These are phyloP conservation scores for Lecanosticta acicola DNA, from an alignment of 2,329 filamentous ascomycete species.

Conservation along the genomic window DNA sequence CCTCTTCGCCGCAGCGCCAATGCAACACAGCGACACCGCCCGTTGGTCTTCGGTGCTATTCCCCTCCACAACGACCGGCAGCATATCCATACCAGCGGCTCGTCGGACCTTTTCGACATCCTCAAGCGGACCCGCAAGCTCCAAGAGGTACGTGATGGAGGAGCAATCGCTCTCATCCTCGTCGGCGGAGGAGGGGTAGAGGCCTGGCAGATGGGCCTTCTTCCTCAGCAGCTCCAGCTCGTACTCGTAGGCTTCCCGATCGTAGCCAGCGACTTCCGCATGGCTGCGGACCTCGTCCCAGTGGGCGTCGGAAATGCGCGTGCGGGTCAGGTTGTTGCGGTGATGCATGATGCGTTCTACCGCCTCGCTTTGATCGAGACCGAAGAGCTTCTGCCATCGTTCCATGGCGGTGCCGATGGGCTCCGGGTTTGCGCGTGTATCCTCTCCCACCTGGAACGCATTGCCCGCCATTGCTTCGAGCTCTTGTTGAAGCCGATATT, in stretches of 20 bases:
- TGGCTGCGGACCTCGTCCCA: slow-evolving; percentile 31
- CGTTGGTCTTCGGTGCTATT: slow-evolving; percentile 24
- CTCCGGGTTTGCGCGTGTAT: slow-evolving; percentile 11
- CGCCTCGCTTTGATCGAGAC: slow-evolving; percentile 30
- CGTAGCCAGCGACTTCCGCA: slow-evolving; percentile 33
- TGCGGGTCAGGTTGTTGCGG: slow-evolving; percentile 31
- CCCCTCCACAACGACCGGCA: slow-evolving; percentile 24
- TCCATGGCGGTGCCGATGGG: slow-evolving; percentile 24
- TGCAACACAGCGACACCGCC: slow-evolving; percentile 26
- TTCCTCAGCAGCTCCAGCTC: slow-evolving; percentile 28
- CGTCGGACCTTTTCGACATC: slow-evolving; percentile 25
- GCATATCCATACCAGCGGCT: slow-evolving; percentile 22
- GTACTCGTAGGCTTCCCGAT: slow-evolving; percentile 39
- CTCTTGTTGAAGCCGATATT: slow-evolving; percentile 21
- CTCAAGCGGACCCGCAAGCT: slow-evolving; percentile 28
- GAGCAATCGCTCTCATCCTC: slow-evolving; percentile 11
- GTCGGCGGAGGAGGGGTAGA: slow-evolving; percentile 17
- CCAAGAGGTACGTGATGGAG: slow-evolving; percentile 26
- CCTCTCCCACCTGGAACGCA: slow-evolving; percentile 8
- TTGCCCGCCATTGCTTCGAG: slow-evolving; percentile 27
- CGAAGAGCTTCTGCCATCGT: slow-evolving; percentile 36
- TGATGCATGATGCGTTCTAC: slow-evolving; percentile 31
- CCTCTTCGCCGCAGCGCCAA: slow-evolving; percentile 25
- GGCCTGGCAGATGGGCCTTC: slow-evolving; percentile 21
- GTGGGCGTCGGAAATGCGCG: slow-evolving; percentile 33